phyloP scores from a whole-genome alignment of 495 filamentous ascomycete species.

The Cudoniella acicularis region DNA sequence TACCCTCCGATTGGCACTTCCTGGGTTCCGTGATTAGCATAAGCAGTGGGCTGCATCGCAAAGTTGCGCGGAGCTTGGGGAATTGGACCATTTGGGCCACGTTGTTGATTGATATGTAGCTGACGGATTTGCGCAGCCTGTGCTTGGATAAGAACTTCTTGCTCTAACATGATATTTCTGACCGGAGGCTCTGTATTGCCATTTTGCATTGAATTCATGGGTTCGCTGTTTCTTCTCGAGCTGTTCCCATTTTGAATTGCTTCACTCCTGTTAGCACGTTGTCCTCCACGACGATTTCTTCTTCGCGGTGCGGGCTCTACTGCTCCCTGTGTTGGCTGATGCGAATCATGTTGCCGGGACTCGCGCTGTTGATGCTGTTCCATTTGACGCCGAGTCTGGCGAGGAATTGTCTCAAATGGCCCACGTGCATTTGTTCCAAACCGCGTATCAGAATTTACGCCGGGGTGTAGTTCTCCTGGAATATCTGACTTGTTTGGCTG shows the following conservation, averaged over 20 bases:
- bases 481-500: constrained; percentile 11
- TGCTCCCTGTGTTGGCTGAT: too few species aligned
- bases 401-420: background rate
- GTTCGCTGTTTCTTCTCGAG: background rate
- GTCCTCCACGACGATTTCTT: background rate
- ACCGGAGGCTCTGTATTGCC: background rate
- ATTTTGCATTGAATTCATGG: background rate
- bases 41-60: background rate
- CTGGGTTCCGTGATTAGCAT: too few species aligned
- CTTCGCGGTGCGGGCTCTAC: too few species aligned
- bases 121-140: background rate
- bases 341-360: background rate
- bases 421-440: background rate
- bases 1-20: too few species aligned
- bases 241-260: background rate
- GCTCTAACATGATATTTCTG: background rate
- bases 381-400: background rate
- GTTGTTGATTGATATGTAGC: background rate
- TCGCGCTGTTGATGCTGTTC: background rate
- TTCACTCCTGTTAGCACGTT: background rate
- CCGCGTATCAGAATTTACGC: constrained; percentile 1
- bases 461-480: background rate
- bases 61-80: background rate
- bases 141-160: background rate
- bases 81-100: background rate